Evolutionary conservation across 495 filamentous ascomycete genomes (phyloP).

Genomic region (Xylaria palmicola): DNA sequence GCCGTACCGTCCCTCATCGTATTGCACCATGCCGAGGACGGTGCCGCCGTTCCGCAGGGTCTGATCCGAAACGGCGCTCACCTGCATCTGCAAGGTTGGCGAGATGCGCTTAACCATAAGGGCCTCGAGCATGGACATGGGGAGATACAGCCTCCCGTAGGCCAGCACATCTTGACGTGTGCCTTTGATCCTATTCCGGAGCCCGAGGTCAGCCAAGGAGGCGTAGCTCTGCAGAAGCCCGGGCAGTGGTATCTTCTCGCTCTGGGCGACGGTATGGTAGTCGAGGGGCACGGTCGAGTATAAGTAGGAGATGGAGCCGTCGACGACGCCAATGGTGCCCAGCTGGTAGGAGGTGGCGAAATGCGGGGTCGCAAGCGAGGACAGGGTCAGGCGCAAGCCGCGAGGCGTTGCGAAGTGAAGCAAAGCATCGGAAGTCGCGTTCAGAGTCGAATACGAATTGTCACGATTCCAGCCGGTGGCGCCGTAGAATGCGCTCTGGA

Average conservation of each 20-base stretch:
- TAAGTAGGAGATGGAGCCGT: constrained; percentile 88
- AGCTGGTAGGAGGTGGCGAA: constrained; percentile 91
- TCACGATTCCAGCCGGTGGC: constrained; percentile 87
- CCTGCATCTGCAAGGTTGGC: constrained; percentile 72
- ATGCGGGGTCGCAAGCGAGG: constrained; percentile 85
- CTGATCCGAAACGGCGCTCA: constrained; percentile 79
- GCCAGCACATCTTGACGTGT: constrained; percentile 58
- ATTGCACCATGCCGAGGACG: constrained; percentile 75
- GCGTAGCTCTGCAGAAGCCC: constrained; percentile 48
- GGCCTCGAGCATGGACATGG: constrained; percentile 79
- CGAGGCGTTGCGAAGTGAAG: constrained; percentile 81
- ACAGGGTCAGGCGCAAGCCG: constrained; percentile 77
- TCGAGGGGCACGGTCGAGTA: constrained; percentile 77
- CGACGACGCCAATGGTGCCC: constrained; percentile 78
- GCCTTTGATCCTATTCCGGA: constrained; percentile 24
- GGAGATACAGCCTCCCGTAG: constrained; percentile 87
- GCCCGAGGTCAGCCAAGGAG: constrained; percentile 38
- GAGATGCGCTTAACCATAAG: constrained; percentile 80
- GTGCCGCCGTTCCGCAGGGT: constrained; percentile 73
- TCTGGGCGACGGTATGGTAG: constrained; percentile 43
- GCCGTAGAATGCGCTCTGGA: constrained; percentile 88
- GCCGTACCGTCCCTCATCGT: constrained; percentile 84
- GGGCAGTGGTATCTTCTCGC: constrained; percentile 47
- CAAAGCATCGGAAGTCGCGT: constrained; percentile 78
- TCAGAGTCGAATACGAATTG: constrained; percentile 88